Evolutionary conservation across 192 early-diverging fungal genomes (phyloP), one percentile per base, ranked within the genome.

Genomic region (Umbelopsis ramanniana): DNA sequence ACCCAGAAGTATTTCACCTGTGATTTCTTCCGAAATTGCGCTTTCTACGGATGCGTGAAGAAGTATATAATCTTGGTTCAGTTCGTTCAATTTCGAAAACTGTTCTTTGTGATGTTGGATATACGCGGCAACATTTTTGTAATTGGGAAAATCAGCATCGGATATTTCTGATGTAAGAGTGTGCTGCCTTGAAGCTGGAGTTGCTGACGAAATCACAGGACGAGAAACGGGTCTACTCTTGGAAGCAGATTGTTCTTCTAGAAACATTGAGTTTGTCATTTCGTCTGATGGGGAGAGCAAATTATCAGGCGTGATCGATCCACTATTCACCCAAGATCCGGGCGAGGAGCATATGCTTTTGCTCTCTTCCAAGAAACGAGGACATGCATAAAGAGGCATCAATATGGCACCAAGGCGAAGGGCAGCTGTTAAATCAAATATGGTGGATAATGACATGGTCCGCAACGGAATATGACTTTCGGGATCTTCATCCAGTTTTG

Each of bases 1-100:
- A 1, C 73, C 52, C 80, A 86, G 74, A 52, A 83, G 69, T 22
- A 79, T 75, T 72, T 85, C 84, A 19, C 87, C 85, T 38, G 85
- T 77, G 12, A 79, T 76, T 26, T 85, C 22, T 9, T 83, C 81
- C 14, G 75, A 73, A 1, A 88, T 69, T 0, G 83, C 80, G 14
- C 74, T 79, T 48, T 86, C 84, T 63, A 88, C 72, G 37, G 68
- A 76, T 24, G 55, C 54, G 24, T 76, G 75, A 6, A 76, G 50
- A 3, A 76, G 33, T 10, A 38, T 38, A 60, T 72, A 76, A 22
- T 72, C 67, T 66, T 76, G 75, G 23, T 57, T 47, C 24, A 43
- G 6, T 22, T 67, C 70, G 35, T 63, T 43, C 15, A 76, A 17
- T 17, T 69, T 66, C 11, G 47, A 33, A 7, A 75, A 66, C 9